Percentiles rank a stretch among this genome's conserved stretches.
phyloP scores from a whole-genome alignment of 108 stramenopile species.

The Nitzschia palea region DNA sequence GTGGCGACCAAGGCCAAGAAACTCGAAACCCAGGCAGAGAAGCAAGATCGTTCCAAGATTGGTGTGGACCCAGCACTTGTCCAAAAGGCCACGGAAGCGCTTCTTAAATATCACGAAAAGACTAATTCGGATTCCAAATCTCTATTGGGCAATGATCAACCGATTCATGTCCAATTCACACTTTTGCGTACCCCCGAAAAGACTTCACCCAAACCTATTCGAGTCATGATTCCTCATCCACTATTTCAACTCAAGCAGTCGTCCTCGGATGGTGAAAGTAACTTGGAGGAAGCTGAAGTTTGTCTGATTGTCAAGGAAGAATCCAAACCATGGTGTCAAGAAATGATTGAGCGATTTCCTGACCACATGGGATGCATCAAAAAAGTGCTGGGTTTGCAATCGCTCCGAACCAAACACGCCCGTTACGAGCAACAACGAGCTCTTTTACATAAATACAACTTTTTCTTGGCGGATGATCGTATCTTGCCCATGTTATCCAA shows the following conservation, averaged over 20 bases:
- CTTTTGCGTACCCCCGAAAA: conserved; percentile 65
- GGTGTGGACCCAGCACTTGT: conserved; percentile 49
- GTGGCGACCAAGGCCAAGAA: neutral
- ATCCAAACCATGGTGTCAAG: conserved; percentile 82
- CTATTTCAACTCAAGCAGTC: conserved; percentile 42
- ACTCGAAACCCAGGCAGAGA: neutral
- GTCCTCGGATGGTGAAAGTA: conserved; percentile 28
- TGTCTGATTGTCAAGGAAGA: conserved; percentile 95
- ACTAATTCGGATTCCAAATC: conserved; percentile 29
- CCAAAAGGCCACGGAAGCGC: conserved; percentile 58
- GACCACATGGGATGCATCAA: conserved; percentile 77
- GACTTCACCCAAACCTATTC: conserved; percentile 59
- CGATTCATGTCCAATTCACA: conserved; percentile 75
- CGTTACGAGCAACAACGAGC: conserved; percentile 76
- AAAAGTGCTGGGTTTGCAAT: conserved; percentile 79
- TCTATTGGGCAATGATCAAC: conserved; percentile 60
- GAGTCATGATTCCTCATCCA: conserved; percentile 74
- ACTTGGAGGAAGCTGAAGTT: conserved; percentile 62
- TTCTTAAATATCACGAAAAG: conserved; percentile 75
- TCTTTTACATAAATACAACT: conserved; percentile 67
- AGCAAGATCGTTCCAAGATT: neutral
- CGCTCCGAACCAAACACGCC: conserved; percentile 83
- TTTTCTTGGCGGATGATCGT: conserved; percentile 95
- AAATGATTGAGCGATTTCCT: conserved; percentile 70
- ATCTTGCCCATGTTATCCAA: conserved; percentile 93